Evolutionary conservation across 2,329 filamentous ascomycete genomes (phyloP).

Genomic region (Stemphylium vesicarium): DNA sequence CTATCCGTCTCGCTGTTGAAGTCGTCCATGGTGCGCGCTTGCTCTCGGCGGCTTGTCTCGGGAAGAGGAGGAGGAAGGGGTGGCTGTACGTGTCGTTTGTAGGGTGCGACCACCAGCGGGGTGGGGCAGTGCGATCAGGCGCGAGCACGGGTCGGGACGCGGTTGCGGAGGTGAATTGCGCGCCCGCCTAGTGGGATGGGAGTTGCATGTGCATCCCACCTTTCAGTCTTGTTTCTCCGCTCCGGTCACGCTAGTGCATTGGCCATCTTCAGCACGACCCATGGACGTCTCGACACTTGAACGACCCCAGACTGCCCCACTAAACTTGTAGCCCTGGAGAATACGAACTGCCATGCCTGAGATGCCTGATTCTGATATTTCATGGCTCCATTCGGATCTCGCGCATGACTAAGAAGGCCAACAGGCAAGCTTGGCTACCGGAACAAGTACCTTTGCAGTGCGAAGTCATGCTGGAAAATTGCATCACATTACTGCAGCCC

Average conservation of each 20-base stretch:
- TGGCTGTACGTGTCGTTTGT: conserved; percentile 3
- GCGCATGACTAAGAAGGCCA: too few relatives aligned
- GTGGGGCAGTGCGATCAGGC: conserved; percentile 19
- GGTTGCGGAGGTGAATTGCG: conserved; percentile 30
- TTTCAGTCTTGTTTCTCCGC: conserved; percentile 17
- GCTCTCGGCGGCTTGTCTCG: conserved; percentile 7
- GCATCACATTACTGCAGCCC: too few relatives aligned
- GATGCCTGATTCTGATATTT: not conserved
- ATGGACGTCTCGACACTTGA: not conserved
- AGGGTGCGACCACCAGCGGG: conserved; percentile 15
- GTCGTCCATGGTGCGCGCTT: conserved; percentile 76
- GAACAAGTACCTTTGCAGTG: too few relatives aligned
- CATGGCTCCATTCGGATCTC: too few relatives aligned
- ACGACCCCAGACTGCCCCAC: conserved; percentile 12
- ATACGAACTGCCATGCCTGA: not conserved
- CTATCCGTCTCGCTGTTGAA: conserved; percentile 98
- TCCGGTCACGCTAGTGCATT: conserved; percentile 12
- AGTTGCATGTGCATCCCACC: conserved; percentile 19
- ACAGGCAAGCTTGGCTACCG: too few relatives aligned
- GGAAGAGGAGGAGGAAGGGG: not conserved
- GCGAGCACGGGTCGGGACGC: conserved; percentile 21
- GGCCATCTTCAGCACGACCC: too few relatives aligned
- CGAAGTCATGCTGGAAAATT: too few relatives aligned
- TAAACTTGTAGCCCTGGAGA: not conserved
- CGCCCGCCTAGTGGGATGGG: conserved; percentile 26